Percentiles rank a stretch among this genome's conserved stretches.
Evolutionary conservation across 257 asterid genomes (phyloP).

Genomic region (Primulina tabacum): DNA sequence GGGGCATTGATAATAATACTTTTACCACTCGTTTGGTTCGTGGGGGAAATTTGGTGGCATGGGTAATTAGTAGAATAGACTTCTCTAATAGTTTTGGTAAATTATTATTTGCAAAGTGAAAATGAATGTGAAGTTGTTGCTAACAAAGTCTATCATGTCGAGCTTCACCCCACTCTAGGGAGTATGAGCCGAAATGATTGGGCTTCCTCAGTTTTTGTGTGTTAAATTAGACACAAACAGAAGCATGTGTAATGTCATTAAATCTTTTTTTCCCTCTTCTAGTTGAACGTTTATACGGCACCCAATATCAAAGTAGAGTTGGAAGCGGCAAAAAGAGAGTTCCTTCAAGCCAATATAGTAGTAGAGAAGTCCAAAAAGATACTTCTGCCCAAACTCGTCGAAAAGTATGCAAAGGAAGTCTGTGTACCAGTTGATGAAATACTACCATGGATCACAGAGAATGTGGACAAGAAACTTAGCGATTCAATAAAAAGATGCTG

Average conservation of each 20-base stretch:
- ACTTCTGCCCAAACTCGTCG: slow-evolving; percentile 44
- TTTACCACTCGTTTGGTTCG: no score
- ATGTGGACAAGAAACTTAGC: slow-evolving; percentile 43
- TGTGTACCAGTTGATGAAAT: slow-evolving; percentile 38
- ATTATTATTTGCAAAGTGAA: no score
- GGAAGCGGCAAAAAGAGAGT: slow-evolving; percentile 51
- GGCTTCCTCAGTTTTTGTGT: no score
- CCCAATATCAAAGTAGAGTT: slow-evolving; percentile 44
- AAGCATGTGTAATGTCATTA: neutral
- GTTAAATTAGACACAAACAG: no score
- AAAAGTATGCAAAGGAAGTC: slow-evolving; percentile 54
- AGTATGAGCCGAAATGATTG: no score
- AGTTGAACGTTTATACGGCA: slow-evolving; percentile 56
- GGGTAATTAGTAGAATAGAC: no score
- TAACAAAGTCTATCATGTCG: no score
- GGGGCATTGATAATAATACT: no score
- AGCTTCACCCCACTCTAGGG: no score
- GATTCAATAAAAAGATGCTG: slow-evolving; percentile 44
- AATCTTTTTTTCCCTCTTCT: slow-evolving; percentile 13
- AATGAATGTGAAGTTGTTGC: no score
- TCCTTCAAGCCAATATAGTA: slow-evolving; percentile 46
- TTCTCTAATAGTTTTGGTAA: no score
- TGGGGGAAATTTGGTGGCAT: no score
- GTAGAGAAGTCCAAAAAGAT: slow-evolving; percentile 47
- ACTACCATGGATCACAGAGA: slow-evolving; percentile 43